Evolutionary conservation across 2,329 filamentous ascomycete genomes (phyloP).

Genomic region (Albifimbria verrucaria): DNA sequence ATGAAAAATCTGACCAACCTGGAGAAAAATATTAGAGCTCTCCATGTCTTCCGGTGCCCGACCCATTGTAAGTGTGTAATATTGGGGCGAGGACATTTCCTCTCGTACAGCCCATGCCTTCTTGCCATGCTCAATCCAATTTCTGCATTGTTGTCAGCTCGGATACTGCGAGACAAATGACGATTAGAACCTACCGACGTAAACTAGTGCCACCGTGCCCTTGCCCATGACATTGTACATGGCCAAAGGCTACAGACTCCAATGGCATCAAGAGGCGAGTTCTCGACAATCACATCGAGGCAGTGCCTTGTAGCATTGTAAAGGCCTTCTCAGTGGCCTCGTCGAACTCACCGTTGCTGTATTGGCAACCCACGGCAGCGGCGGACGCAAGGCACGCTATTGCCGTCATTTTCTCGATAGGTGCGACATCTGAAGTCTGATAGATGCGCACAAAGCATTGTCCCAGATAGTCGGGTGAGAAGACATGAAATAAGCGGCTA

Average conservation of each 20-base stretch:
- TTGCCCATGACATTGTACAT: slow-evolving; percentile 13
- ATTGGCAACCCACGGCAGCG: slow-evolving; percentile 9
- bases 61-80: neutral
- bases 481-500: slow-evolving; percentile 10
- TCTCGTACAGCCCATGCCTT: neutral
- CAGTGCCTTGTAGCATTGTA: slow-evolving; percentile 8
- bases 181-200: slow-evolving; percentile 2
- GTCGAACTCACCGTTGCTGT: slow-evolving; percentile 1
- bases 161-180: neutral
- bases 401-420: slow-evolving; percentile 1
- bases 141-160: neutral
- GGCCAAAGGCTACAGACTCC: slow-evolving; percentile 9
- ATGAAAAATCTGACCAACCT: neutral
- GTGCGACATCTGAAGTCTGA: neutral
- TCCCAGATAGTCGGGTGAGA: slow-evolving; percentile 3
- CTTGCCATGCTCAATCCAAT: neutral
- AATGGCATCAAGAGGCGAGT: slow-evolving; percentile 7
- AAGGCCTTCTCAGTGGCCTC: slow-evolving; percentile 5
- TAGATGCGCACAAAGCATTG: neutral
- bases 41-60: slow-evolving; percentile 6
- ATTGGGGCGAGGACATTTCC: neutral
- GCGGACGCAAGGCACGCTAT: slow-evolving; percentile 5
- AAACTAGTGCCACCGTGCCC: slow-evolving; percentile 8
- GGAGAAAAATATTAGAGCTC: slow-evolving; percentile 9
- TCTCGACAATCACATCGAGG: slow-evolving; percentile 7